Base-by-base conservation (phyloP, 768 basidiomycete genomes). In the Termitomyces sp. region DNA sequence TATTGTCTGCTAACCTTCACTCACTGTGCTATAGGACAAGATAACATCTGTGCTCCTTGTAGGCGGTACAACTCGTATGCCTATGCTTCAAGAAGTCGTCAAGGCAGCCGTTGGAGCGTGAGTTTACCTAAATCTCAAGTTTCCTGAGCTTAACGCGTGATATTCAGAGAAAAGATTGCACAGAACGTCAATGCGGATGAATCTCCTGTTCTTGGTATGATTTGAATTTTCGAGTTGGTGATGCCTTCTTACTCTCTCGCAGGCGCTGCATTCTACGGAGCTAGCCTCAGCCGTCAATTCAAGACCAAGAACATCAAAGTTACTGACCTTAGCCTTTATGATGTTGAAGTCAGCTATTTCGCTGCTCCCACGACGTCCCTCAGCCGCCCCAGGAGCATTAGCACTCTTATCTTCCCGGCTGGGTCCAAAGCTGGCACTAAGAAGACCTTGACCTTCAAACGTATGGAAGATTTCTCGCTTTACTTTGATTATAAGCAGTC, bases 121-220 rank as follows among this genome's bases (percentile, higher is more conserved):
- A 57, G 88, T 79, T 27, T 45, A 45, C 7, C 25, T 9, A 44
- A 18, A 20, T 11, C 5, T 7, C 42, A 13, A 18, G 10, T 4
- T 13, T 57, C 53, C 48, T 18, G 43, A 27, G 9, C 41, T 13
- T 44, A 38, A 55, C 22, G 9, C 16, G 22, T 23, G 2, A 22
- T 3, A 16, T 23, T 15, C 49, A 89, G 86, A 44, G 82, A 86
- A 50, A 92, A 91, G 70, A 88, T 98, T 54, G 92, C 96, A 5
- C 78, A 88, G 65, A 98, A 98, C 61, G 91, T 99, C 57, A 98
- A 99, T 67, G 88, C 96, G 0, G 97, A 98, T 66, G 97, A 99
- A 72, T 91, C 94, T 0, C 91, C 89, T 23, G 96, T 98, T 18
- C 81, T 99, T 41, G 94, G 89, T 78, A 68, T 20, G 61, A 46